phyloP scores from a whole-genome alignment of 371 early-diverging fungal species.

The Mortierella sp. region DNA sequence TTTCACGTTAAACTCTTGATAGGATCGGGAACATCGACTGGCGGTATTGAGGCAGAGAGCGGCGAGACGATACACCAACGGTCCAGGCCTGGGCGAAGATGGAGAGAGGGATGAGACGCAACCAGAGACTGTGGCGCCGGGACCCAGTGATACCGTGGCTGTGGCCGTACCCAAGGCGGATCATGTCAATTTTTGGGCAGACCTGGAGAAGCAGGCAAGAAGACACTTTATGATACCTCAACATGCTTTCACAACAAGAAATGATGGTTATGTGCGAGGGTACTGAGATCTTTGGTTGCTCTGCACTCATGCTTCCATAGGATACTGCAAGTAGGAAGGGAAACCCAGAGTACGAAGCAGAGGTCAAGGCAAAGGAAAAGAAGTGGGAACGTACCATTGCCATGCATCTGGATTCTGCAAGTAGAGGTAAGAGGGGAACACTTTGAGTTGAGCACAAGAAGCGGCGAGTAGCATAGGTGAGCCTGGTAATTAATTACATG shows the following conservation, averaged over 20 bases:
- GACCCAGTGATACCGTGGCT: constrained; percentile 12
- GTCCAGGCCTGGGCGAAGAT: not conserved
- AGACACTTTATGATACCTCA: too few relatives aligned
- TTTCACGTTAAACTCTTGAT: not conserved
- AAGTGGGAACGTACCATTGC: constrained; percentile 72
- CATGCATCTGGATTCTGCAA: constrained; percentile 73
- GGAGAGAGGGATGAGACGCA: not conserved
- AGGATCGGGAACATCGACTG: constrained; percentile 76
- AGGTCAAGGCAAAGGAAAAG: constrained; percentile 67
- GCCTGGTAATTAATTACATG: not conserved
- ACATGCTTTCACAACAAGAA: not conserved
- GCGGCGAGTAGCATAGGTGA: not conserved
- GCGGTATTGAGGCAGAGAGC: constrained; percentile 65
- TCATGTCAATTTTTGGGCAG: constrained; percentile 73
- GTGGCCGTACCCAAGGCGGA: constrained; percentile 10
- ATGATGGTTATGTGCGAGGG: too few relatives aligned
- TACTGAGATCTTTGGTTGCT: not conserved
- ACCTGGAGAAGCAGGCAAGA: constrained; percentile 60
- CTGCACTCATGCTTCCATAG: not conserved
- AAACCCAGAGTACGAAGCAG: constrained; percentile 73
- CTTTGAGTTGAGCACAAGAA: too few relatives aligned
- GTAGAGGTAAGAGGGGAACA: constrained; percentile 51
- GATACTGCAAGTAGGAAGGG: constrained; percentile 30
- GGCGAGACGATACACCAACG: constrained; percentile 37
- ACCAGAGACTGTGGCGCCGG: not conserved